phyloP scores from a whole-genome alignment of 306 rosid species.

The Vicia faba region DNA sequence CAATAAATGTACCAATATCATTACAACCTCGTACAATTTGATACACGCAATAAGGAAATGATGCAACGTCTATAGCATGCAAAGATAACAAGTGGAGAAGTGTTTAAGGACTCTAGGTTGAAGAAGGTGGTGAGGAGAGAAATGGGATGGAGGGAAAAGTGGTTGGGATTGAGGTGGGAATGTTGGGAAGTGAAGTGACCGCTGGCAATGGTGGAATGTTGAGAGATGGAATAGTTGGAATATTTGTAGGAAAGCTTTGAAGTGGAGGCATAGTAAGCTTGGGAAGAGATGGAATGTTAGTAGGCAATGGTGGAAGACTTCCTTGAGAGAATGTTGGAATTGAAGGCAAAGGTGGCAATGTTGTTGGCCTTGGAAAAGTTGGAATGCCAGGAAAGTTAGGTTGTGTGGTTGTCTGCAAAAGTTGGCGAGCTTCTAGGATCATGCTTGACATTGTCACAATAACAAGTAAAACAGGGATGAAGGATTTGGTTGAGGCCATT shows the following conservation, averaged over 20 bases:
- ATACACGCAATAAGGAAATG: too few species aligned
- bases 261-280: slow-evolving; percentile 30
- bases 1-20: too few species aligned
- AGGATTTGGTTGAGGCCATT: slow-evolving; percentile 34
- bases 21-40: too few species aligned
- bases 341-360: slow-evolving; percentile 29
- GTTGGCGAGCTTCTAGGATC: slow-evolving; percentile 36
- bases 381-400: slow-evolving; percentile 8
- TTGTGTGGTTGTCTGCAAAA: slow-evolving; percentile 38
- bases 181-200: slow-evolving; percentile 4
- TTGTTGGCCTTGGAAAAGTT: neutral
- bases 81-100: neutral
- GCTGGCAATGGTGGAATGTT: slow-evolving; percentile 30
- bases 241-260: slow-evolving; percentile 29
- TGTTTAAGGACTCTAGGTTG: slow-evolving; percentile 40
- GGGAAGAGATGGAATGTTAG: slow-evolving; percentile 3
- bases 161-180: slow-evolving; percentile 35
- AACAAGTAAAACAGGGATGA: slow-evolving; percentile 26
- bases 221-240: neutral
- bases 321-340: slow-evolving; percentile 22
- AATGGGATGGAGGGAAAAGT: slow-evolving; percentile 39
- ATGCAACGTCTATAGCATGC: too few species aligned
- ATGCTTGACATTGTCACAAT: slow-evolving; percentile 36
- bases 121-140: slow-evolving; percentile 43
- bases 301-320: slow-evolving; percentile 10